phyloP scores from a whole-genome alignment of 495 filamentous ascomycete species.

The Penicillium bialowiezense region DNA sequence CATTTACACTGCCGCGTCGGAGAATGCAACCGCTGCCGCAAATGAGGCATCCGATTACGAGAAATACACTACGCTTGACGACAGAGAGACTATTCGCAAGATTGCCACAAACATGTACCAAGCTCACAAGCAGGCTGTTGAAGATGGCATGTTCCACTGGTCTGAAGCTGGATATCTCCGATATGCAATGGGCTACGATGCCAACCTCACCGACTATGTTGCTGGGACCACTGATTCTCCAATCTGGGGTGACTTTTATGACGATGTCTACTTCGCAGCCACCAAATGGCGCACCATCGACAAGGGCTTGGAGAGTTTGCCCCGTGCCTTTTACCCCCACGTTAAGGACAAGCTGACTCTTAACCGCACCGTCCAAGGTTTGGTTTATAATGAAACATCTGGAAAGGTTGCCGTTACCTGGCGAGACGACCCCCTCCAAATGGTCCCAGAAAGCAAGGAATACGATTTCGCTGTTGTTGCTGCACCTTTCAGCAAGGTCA shows the following conservation, averaged over 20 bases:
- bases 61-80: constrained; percentile 19
- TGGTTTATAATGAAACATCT: constrained; percentile 34
- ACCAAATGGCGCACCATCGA: constrained; percentile 64
- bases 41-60: constrained; percentile 35
- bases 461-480: constrained; percentile 67
- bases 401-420: constrained; percentile 48
- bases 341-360: constrained; percentile 55
- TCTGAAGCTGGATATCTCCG: constrained; percentile 62
- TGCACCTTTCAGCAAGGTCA: constrained; percentile 57
- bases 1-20: constrained; percentile 24
- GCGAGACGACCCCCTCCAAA: constrained; percentile 39
- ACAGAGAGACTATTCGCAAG: constrained; percentile 33
- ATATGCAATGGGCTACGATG: constrained; percentile 50
- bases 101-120: constrained; percentile 60
- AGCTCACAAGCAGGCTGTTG: constrained; percentile 50
- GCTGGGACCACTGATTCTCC: constrained; percentile 19
- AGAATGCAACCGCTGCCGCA: constrained; percentile 33
- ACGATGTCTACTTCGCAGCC: constrained; percentile 55
- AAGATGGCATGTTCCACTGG: constrained; percentile 47
- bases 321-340: constrained; percentile 58
- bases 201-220: constrained; percentile 56
- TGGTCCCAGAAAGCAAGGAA: constrained; percentile 42
- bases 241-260: constrained; percentile 42
- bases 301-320: constrained; percentile 58
- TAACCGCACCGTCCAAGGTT: constrained; percentile 48